Conservation (phyloP, 2,329 filamentous ascomycete genomes). For the Xylariaceae sp. region DNA sequence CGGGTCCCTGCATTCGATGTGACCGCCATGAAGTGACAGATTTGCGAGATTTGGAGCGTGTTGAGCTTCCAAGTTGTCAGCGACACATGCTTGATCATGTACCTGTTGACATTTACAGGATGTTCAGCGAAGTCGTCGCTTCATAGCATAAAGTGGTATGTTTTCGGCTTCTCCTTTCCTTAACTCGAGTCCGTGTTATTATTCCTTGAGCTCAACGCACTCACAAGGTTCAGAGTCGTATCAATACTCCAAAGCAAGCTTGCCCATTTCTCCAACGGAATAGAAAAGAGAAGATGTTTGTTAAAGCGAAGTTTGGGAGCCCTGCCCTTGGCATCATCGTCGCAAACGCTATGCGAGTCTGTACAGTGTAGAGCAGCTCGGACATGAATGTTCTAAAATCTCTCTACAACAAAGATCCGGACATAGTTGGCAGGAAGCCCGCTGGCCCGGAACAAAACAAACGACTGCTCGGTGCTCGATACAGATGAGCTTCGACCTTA, state of each 20-base stretch:
- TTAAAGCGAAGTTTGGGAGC: background rate
- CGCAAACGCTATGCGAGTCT: background rate
- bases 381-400: background rate
- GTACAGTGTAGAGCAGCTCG: background rate
- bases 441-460: background rate
- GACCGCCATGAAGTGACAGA: too few relatives aligned
- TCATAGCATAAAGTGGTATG: too few relatives aligned
- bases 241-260: background rate
- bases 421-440: background rate
- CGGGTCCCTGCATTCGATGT: too few relatives aligned
- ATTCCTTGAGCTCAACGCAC: background rate
- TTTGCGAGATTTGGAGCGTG: too few relatives aligned
- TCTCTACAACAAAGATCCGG: background rate
- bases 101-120: too few relatives aligned
- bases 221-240: too few relatives aligned
- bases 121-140: too few relatives aligned
- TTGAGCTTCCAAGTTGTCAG: too few relatives aligned
- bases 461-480: background rate
- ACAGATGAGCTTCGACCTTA: background rate
- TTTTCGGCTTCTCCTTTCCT: too few relatives aligned
- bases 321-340: background rate
- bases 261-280: background rate
- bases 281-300: background rate
- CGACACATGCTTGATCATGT: too few relatives aligned
- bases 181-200: background rate